These are phyloP conservation scores for Inosperma sp. DNA, from an alignment of 768 basidiomycete genomes.

Conservation along the genomic window DNA sequence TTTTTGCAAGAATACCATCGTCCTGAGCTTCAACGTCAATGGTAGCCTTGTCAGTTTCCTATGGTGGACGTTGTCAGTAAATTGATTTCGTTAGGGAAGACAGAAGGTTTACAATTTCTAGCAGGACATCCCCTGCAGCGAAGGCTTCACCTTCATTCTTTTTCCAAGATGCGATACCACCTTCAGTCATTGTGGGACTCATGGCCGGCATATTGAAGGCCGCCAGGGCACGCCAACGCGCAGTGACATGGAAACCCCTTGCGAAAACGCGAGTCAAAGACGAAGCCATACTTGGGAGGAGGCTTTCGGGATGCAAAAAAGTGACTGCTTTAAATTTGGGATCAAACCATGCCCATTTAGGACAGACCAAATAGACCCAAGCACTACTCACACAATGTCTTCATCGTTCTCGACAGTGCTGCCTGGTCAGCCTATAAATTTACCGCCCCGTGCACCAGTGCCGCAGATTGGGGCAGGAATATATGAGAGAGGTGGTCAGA, in stretches of 20 bases:
- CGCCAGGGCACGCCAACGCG: slow-evolving; percentile 70
- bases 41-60: slow-evolving; percentile 99
- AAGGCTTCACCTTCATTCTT: slow-evolving; percentile 93
- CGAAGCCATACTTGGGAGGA: slow-evolving; percentile 51
- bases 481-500: slow-evolving; percentile 57
- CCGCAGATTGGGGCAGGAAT: slow-evolving; percentile 62
- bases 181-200: slow-evolving; percentile 99
- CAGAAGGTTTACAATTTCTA: slow-evolving; percentile 75
- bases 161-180: slow-evolving; percentile 97
- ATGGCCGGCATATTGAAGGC: slow-evolving; percentile 97
- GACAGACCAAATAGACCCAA: slow-evolving; percentile 12
- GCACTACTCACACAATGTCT: slow-evolving; percentile 9
- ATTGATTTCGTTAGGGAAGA: not conserved
- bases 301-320: not conserved
- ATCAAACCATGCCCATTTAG: slow-evolving; percentile 22
- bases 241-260: slow-evolving; percentile 81
- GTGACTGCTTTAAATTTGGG: not conserved
- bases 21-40: slow-evolving; percentile 99
- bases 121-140: slow-evolving; percentile 84
- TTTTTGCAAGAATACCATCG: slow-evolving; percentile 94
- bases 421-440: slow-evolving; percentile 73
- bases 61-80: slow-evolving; percentile 13
- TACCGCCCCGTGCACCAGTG: slow-evolving; percentile 46
- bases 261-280: slow-evolving; percentile 60
- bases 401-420: slow-evolving; percentile 39